Conservation (phyloP, 2,329 filamentous ascomycete species). For the Metarhizium robertsii region DNA sequence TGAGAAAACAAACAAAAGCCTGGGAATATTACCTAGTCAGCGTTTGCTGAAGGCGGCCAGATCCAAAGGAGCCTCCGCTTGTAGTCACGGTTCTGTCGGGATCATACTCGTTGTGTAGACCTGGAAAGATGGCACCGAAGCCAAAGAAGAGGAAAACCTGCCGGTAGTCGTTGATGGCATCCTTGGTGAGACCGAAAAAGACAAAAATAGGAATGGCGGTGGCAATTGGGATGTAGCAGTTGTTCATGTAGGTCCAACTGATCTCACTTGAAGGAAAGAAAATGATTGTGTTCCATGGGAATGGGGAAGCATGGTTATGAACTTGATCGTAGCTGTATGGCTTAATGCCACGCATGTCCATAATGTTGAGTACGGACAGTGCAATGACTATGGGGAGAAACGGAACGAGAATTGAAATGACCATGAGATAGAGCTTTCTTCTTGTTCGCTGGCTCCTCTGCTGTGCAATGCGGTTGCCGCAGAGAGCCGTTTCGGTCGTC, state of each 20-base stretch:
- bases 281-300: constrained; percentile 38
- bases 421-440: constrained; percentile 46
- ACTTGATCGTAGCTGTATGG: constrained; percentile 33
- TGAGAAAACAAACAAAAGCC: not conserved
- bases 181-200: constrained; percentile 48
- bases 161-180: constrained; percentile 42
- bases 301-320: constrained; percentile 26
- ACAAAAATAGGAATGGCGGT: constrained; percentile 38
- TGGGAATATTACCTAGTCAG: constrained; percentile 11
- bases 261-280: constrained; percentile 32
- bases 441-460: constrained; percentile 37
- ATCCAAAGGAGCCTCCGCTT: constrained; percentile 13
- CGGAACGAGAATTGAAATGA: constrained; percentile 39
- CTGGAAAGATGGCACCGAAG: constrained; percentile 33
- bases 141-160: constrained; percentile 27
- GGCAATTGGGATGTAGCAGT: constrained; percentile 38
- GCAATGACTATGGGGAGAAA: constrained; percentile 39
- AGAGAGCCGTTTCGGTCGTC: constrained; percentile 28
- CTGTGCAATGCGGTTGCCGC: constrained; percentile 28
- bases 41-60: constrained; percentile 10
- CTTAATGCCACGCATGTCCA: constrained; percentile 14
- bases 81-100: constrained; percentile 18
- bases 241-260: constrained; percentile 31
- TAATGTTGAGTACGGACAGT: constrained; percentile 32
- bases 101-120: constrained; percentile 29